A percentile compares a stretch with the other conserved stretches of the same genome.
phyloP scores from a whole-genome alignment of 2,329 filamentous ascomycete species.

The Diaporthe eres region DNA sequence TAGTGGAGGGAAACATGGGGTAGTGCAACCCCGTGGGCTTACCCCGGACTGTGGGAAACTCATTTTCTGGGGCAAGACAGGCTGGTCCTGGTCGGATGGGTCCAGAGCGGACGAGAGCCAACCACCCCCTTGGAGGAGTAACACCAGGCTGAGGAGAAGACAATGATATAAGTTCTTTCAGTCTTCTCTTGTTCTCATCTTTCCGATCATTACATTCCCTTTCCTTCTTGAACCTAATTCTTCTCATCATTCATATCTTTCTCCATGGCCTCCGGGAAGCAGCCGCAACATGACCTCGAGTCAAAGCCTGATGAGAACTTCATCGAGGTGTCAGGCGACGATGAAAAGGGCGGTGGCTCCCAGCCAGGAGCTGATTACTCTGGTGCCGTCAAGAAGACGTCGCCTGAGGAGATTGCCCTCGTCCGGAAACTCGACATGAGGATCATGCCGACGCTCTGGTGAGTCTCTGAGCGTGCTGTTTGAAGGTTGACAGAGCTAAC shows the following conservation, averaged over 20 bases:
- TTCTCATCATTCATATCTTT: neutral
- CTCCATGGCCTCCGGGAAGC: neutral
- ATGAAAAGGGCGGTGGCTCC: neutral
- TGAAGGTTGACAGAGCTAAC: neutral
- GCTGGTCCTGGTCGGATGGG: neutral
- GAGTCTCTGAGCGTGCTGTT: neutral
- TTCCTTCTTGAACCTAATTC: too few species aligned
- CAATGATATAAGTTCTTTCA: neutral
- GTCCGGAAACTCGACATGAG: slow-evolving; percentile 54
- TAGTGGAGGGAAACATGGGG: neutral
- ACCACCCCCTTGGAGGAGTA: neutral
- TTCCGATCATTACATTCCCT: neutral
- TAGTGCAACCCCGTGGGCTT: slow-evolving; percentile 8
- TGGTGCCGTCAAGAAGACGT: slow-evolving; percentile 52
- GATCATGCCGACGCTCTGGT: slow-evolving; percentile 57
- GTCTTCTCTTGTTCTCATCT: neutral
- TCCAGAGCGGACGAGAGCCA: neutral
- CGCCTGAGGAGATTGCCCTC: slow-evolving; percentile 52
- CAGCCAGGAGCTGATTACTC: slow-evolving; percentile 48
- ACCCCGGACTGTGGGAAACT: neutral
- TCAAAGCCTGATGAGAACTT: neutral
- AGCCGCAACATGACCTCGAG: slow-evolving; percentile 12
- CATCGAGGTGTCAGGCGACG: slow-evolving; percentile 7
- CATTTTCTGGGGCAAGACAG: neutral
- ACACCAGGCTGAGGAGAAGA: neutral